Evolutionary conservation across 345 rosid genomes (phyloP), one percentile per base, ranked within the genome.

Genomic region (Clarkia xantiana): DNA sequence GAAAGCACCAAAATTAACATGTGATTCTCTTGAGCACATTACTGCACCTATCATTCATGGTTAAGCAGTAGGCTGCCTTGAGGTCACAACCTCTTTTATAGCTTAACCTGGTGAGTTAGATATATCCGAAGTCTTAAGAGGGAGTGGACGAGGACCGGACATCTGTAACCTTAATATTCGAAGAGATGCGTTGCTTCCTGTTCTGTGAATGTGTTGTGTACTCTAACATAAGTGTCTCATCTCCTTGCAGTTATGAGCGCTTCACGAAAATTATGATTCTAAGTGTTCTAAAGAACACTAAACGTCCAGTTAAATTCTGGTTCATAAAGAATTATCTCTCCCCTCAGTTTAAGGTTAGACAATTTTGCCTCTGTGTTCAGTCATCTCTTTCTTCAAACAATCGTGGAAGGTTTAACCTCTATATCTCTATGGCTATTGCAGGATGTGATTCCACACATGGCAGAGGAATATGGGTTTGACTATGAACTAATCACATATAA

Each of bases 361-460:
- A 29, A 7, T 29, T 29, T 29, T 29, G n/a, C 36, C 36, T 29
- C 9, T 29, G 36, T 29, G 36, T 29, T 29, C 36, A 2, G 36
- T 29, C 36, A 29, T 29, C 7, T 3, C 36, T 29, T 29, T 29
- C 23, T 18, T 46, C 23, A 17, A 6, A 18, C 15, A 15, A 18
- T 8, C 43, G 25, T 47, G 22, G 16, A 20, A 62, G 4, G 17
- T 54, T 47, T 54, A 58, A 19, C 47, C 51, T 45, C 8, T 29
- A 7, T 29, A 29, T 29, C 36, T 29, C 9, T 10, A 29, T 46
- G 25, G 19, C 29, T 47, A 52, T 29, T 56, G 60, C 83, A 91
- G 99, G 96, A 91, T 68, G 83, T 87, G 58, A 84, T 91, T 67
- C 99, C 96, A 17, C 87, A 72, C 59, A 91, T 91, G 99, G 96